Conservation (phyloP, 2,329 filamentous ascomycete genomes). For the Fusarium scirpi region DNA sequence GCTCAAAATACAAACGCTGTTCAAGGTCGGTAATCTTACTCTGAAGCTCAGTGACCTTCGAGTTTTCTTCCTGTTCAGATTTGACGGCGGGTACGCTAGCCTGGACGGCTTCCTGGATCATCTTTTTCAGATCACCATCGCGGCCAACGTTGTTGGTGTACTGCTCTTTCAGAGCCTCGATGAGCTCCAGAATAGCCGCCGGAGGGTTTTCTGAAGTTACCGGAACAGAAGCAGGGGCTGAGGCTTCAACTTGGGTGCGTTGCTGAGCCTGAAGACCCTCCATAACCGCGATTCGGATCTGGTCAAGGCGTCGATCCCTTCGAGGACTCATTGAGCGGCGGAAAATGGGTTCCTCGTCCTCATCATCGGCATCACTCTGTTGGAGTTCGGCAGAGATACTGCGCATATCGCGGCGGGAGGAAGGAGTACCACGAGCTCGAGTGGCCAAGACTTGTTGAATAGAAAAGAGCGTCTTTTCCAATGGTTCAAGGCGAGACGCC, state of each 20-base stretch:
- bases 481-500: conserved; percentile 79
- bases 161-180: conserved; percentile 72
- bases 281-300: conserved; percentile 78
- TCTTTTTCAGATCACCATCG: conserved; percentile 67
- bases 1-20: conserved; percentile 63
- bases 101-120: conserved; percentile 73
- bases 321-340: conserved; percentile 81
- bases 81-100: conserved; percentile 65
- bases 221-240: conserved; percentile 28
- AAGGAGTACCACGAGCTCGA: conserved; percentile 66
- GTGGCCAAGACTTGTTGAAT: conserved; percentile 78
- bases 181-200: conserved; percentile 71
- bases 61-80: conserved; percentile 64
- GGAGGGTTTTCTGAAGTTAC: conserved; percentile 27
- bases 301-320: conserved; percentile 83
- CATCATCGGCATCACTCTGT: conserved; percentile 94
- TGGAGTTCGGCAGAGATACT: conserved; percentile 77
- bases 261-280: conserved; percentile 77
- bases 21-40: conserved; percentile 71
- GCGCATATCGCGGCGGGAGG: conserved; percentile 69
- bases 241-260: conserved; percentile 53
- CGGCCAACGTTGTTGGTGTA: conserved; percentile 41
- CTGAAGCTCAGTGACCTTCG: conserved; percentile 70
- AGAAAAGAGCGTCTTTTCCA: conserved; percentile 81
- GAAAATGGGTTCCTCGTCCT: conserved; percentile 78